These are phyloP conservation scores for Linnemannia hyalina DNA, from an alignment of 192 early-diverging fungal genomes.

Conservation along the genomic window DNA sequence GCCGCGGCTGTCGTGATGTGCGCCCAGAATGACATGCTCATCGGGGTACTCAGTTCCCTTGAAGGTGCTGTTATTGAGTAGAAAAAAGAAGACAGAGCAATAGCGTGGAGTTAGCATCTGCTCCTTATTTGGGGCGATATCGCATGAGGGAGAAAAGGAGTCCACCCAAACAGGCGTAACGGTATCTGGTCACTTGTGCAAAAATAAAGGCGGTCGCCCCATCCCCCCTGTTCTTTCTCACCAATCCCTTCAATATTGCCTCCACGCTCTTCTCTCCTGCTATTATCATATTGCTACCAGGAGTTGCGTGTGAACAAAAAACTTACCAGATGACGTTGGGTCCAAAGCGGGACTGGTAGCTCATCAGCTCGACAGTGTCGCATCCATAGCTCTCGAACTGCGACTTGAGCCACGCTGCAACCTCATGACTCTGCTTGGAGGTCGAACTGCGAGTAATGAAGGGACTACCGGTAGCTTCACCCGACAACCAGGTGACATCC, in stretches of 20 bases:
- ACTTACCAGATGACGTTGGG: slow-evolving; percentile 63
- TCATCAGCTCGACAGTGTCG: slow-evolving; percentile 54
- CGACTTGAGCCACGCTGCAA: slow-evolving; percentile 54
- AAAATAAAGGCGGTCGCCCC: not conserved
- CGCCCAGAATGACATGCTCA: slow-evolving; percentile 61
- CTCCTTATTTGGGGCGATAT: slow-evolving; percentile 24
- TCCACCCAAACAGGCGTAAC: not conserved
- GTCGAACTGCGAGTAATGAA: slow-evolving; percentile 51
- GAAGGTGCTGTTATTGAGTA: slow-evolving; percentile 37
- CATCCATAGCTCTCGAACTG: slow-evolving; percentile 58
- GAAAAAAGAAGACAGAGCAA: slow-evolving; percentile 2
- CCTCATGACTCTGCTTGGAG: slow-evolving; percentile 45
- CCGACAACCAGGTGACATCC: slow-evolving; percentile 60
- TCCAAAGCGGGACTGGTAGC: slow-evolving; percentile 46
- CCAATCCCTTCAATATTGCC: not conserved
- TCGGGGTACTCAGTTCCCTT: slow-evolving; percentile 54
- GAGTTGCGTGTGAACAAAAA: not conserved
- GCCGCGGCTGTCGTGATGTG: slow-evolving; percentile 59
- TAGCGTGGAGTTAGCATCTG: not conserved
- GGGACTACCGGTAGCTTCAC: slow-evolving; percentile 53
- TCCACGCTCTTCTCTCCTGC: not conserved
- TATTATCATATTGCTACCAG: too few relatives aligned
- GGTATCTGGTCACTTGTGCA: not conserved
- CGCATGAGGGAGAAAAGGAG: not conserved
- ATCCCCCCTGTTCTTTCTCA: not conserved